These are phyloP conservation scores for Zopfochytrium polystomum DNA, from an alignment of 371 early-diverging fungal species.

Conservation along the genomic window DNA sequence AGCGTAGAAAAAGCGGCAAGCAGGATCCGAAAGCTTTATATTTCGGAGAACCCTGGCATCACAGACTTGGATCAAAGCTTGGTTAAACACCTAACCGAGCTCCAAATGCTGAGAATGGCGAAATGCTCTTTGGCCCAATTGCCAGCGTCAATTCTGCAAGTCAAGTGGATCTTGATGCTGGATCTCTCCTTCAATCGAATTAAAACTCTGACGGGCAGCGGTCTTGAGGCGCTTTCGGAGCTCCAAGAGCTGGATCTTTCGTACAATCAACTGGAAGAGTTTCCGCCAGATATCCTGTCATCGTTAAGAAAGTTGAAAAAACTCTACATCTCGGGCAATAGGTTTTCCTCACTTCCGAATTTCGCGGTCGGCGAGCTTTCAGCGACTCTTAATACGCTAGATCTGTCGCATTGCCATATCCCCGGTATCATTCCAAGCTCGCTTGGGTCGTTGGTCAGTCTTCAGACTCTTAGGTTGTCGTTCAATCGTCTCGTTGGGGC, in stretches of 20 bases:
- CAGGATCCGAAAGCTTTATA: neutral
- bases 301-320: slow-evolving; percentile 56
- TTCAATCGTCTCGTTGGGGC: no score
- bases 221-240: slow-evolving; percentile 54
- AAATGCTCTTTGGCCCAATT: neutral
- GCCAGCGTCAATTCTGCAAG: neutral
- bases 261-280: slow-evolving; percentile 66
- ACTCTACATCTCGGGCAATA: slow-evolving; percentile 77
- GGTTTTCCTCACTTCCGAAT: slow-evolving; percentile 64
- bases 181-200: slow-evolving; percentile 78
- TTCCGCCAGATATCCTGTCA: slow-evolving; percentile 54
- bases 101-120: neutral
- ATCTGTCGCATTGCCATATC: slow-evolving; percentile 83
- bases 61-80: neutral
- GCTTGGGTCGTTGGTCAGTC: slow-evolving; percentile 70
- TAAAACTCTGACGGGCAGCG: slow-evolving; percentile 53
- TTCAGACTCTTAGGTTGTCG: slow-evolving; percentile 73
- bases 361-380: slow-evolving; percentile 59
- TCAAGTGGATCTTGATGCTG: slow-evolving; percentile 30
- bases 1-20: neutral
- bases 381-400: slow-evolving; percentile 59
- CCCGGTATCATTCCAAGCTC: slow-evolving; percentile 61
- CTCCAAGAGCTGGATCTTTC: slow-evolving; percentile 62
- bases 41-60: neutral
- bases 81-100: neutral